These are phyloP conservation scores for Populus nigra DNA, from an alignment of 345 rosid species.

Conservation along the genomic window DNA sequence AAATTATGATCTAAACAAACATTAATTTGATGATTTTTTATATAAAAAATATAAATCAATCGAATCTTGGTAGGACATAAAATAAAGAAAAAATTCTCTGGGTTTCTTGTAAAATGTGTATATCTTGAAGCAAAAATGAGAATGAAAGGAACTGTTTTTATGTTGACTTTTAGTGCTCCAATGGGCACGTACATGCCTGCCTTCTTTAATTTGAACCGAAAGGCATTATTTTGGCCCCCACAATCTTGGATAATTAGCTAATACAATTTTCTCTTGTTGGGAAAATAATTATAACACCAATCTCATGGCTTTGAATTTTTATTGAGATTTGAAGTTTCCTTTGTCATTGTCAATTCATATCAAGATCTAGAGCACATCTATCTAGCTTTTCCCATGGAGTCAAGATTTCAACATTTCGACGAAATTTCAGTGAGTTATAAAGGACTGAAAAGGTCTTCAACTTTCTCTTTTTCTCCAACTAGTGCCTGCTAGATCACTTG, in stretches of 20 bases:
- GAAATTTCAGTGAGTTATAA: conserved; percentile 14
- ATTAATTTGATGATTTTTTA: too few relatives aligned
- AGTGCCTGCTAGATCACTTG: background rate
- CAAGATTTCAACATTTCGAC: background rate
- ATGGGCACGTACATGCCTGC: too few relatives aligned
- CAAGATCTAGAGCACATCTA: background rate
- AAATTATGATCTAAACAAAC: too few relatives aligned
- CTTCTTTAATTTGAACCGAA: conserved; percentile 21
- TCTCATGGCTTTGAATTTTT: background rate
- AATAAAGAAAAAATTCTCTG: too few relatives aligned
- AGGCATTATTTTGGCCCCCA: background rate
- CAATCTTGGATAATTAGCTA: background rate
- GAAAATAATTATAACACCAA: background rate
- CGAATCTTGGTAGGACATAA: too few relatives aligned
- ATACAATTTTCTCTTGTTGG: background rate
- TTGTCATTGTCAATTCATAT: background rate
- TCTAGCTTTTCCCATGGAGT: background rate
- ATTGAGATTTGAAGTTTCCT: background rate
- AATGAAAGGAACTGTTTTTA: background rate
- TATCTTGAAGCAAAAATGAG: background rate
- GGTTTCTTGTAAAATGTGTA: background rate
- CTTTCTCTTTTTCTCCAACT: background rate
- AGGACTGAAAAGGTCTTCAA: background rate
- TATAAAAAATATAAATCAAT: too few relatives aligned
- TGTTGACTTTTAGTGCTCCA: background rate